Evolutionary conservation across 352 stramenopile genomes (phyloP).

Genomic region (Phytopythium litorale): DNA sequence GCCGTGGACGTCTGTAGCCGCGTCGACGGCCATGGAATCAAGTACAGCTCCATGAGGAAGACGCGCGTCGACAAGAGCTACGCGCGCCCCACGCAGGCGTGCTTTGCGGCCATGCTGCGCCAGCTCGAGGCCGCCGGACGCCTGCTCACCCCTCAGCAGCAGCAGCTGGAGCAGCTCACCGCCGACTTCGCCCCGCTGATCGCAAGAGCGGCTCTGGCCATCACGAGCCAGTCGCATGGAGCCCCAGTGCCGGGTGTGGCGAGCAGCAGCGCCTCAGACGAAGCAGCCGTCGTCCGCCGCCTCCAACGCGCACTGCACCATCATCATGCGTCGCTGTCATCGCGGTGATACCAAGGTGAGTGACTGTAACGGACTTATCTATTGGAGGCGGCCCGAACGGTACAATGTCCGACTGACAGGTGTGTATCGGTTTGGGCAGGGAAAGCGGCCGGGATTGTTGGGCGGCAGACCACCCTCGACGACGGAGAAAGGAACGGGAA

Average conservation of each 20-base stretch:
- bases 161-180: slow-evolving; percentile 47
- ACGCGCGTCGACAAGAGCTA: slow-evolving; percentile 50
- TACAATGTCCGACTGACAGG: neutral
- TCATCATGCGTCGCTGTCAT: slow-evolving; percentile 5
- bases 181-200: slow-evolving; percentile 51
- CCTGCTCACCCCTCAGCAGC: slow-evolving; percentile 48
- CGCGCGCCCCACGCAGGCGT: slow-evolving; percentile 24
- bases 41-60: slow-evolving; percentile 54
- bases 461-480: slow-evolving; percentile 19
- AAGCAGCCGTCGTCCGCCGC: slow-evolving; percentile 2
- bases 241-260: accelerated
- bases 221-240: slow-evolving; percentile 9
- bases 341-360: neutral
- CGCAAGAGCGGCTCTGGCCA: slow-evolving; percentile 40
- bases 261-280: neutral
- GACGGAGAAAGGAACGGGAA: slow-evolving; percentile 5
- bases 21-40: slow-evolving; percentile 17
- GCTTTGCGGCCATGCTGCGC: slow-evolving; percentile 38
- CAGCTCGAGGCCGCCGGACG: slow-evolving; percentile 38
- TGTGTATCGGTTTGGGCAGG: slow-evolving; percentile 3
- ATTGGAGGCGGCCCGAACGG: neutral
- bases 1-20: slow-evolving; percentile 48
- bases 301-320: slow-evolving; percentile 2
- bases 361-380: neutral
- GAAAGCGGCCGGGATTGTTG: slow-evolving; percentile 22